Conservation (phyloP, 2,329 filamentous ascomycete genomes). For the Xylariaceae sp. region DNA sequence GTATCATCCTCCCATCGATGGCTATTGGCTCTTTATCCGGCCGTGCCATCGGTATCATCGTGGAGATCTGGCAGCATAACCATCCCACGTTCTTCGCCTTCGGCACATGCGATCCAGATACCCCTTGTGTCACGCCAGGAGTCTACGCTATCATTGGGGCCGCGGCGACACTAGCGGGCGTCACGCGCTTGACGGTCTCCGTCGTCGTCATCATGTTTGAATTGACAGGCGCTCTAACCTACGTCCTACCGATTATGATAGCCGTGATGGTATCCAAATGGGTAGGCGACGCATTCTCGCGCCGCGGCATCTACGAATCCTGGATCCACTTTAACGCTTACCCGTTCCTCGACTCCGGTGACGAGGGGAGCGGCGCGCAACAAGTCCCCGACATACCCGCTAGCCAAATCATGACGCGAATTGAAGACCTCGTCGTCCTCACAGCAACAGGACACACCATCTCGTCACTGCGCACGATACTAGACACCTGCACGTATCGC, state of each 20-base stretch:
- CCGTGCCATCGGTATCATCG: conserved; percentile 80
- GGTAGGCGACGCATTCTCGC: conserved; percentile 93
- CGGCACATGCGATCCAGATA: conserved; percentile 74
- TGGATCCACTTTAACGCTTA: conserved; percentile 98
- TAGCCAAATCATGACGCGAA: conserved; percentile 85
- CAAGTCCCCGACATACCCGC: conserved; percentile 75
- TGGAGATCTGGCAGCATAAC: conserved; percentile 81
- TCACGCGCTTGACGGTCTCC: conserved; percentile 93
- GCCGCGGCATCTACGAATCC: conserved; percentile 90
- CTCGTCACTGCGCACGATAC: conserved; percentile 64
- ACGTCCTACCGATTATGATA: conserved; percentile 98
- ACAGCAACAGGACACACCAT: conserved; percentile 87
- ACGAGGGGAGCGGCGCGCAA: conserved; percentile 52
- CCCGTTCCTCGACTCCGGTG: conserved; percentile 88
- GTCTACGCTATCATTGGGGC: conserved; percentile 97
- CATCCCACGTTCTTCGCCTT: conserved; percentile 78
- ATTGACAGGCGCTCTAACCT: conserved; percentile 90
- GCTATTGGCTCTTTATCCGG: conserved; percentile 90
- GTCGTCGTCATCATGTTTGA: conserved; percentile 99
- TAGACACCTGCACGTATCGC: conserved; percentile 72
- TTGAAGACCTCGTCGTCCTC: conserved; percentile 86
- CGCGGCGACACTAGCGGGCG: conserved; percentile 87
- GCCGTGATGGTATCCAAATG: conserved; percentile 98
- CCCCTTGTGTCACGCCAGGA: conserved; percentile 85
- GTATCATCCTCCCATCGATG: conserved; percentile 94